Conservation (phyloP, 2,329 filamentous ascomycete genomes). For the Lojkania enalia region DNA sequence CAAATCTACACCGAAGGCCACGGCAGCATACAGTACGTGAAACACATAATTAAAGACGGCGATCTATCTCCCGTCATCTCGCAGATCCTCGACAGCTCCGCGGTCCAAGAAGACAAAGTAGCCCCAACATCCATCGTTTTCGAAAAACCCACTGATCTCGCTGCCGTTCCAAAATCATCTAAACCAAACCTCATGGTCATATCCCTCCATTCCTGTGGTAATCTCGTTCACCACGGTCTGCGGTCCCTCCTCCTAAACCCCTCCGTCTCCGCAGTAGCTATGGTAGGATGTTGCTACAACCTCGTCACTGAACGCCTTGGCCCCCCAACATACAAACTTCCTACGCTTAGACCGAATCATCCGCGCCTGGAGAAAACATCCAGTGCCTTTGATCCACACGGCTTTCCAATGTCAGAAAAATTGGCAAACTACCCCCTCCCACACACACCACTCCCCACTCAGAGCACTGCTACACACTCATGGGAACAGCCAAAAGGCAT, state of each 20-base stretch:
- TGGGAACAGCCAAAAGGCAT: conserved; percentile 58
- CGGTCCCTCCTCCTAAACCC: conserved; percentile 83
- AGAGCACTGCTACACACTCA: conserved; percentile 14
- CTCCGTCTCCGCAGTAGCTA: conserved; percentile 83
- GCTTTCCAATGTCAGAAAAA: conserved; percentile 86
- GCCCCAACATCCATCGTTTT: conserved; percentile 29
- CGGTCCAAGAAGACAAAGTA: conserved; percentile 20
- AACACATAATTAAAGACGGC: conserved; percentile 72
- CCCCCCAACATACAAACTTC: conserved; percentile 82
- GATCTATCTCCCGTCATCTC: conserved; percentile 70
- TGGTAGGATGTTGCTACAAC: conserved; percentile 98
- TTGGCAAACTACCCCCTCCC: conserved; percentile 57
- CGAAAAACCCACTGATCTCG: conserved; percentile 29
- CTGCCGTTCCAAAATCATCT: conserved; percentile 32
- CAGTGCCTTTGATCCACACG: conserved; percentile 78
- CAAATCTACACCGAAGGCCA: conserved; percentile 61
- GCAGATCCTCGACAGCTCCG: conserved; percentile 58
- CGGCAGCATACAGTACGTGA: conserved; percentile 76
- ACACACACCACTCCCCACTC: conserved; percentile 12
- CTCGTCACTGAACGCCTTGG: conserved; percentile 87
- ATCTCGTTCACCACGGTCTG: conserved; percentile 93
- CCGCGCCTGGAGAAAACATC: conserved; percentile 69
- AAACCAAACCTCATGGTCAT: conserved; percentile 73
- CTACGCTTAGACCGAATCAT: conserved; percentile 75
- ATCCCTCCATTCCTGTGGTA: conserved; percentile 95